Evolutionary conservation across 345 rosid genomes (phyloP).

Genomic region (Carallia pectinifolia): DNA sequence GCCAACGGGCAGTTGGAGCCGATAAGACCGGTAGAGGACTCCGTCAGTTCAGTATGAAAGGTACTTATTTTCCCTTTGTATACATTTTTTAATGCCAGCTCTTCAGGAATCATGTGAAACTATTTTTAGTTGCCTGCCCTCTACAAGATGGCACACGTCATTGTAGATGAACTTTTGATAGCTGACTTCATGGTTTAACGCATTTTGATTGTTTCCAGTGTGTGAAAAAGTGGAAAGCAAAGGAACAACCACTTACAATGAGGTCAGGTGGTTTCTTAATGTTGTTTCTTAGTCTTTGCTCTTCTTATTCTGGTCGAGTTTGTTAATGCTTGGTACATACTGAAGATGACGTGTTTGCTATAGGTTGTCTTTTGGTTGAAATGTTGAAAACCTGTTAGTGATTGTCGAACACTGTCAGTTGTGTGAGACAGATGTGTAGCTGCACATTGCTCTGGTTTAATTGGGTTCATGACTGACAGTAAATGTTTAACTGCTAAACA

Average conservation of each 20-base stretch:
- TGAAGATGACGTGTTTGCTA: not conserved
- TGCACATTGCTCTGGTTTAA: not conserved
- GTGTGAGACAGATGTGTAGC: too few relatives aligned
- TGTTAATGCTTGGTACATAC: not conserved
- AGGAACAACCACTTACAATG: slow-evolving; percentile 96
- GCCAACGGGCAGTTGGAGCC: slow-evolving; percentile 80
- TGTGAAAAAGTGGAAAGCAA: slow-evolving; percentile 99
- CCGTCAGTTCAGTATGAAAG: slow-evolving; percentile 99
- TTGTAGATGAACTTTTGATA: slow-evolving; percentile 1
- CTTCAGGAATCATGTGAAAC: slow-evolving; percentile 14
- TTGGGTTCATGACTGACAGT: not conserved
- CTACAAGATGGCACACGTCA: not conserved
- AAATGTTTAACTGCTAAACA: not conserved
- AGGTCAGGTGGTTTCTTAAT: slow-evolving; percentile 56
- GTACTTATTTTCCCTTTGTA: slow-evolving; percentile 33
- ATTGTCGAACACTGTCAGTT: too few relatives aligned
- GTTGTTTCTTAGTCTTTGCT: slow-evolving; percentile 5
- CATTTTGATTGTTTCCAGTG: slow-evolving; percentile 44
- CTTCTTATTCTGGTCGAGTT: too few relatives aligned
- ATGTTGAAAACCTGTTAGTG: too few relatives aligned
- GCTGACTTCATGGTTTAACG: slow-evolving; percentile 14
- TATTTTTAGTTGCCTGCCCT: not conserved
- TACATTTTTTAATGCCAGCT: not conserved
- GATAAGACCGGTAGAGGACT: slow-evolving; percentile 98
- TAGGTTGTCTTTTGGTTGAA: not conserved